phyloP scores from a whole-genome alignment of 192 early-diverging fungal genomes.

The Coemansia sp. region DNA sequence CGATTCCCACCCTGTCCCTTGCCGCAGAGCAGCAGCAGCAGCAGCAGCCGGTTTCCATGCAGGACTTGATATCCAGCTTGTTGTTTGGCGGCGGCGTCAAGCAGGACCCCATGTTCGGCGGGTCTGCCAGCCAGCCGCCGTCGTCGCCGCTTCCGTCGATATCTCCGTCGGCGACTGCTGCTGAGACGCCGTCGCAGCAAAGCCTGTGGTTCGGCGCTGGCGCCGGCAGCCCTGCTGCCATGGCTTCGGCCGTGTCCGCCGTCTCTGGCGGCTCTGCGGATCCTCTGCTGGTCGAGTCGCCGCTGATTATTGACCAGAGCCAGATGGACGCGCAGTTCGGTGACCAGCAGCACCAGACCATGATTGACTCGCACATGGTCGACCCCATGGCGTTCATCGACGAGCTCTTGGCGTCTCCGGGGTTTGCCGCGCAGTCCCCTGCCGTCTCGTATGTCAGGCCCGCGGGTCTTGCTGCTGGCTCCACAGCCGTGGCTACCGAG shows the following conservation, averaged over 20 bases:
- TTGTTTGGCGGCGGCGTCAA: conserved; percentile 36
- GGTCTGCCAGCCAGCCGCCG: conserved; percentile 27
- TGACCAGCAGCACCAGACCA: conserved; percentile 10
- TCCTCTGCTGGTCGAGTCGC: conserved; percentile 33
- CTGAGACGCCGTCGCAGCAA: background rate
- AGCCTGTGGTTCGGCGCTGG: too few relatives aligned
- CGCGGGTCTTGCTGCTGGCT: too few relatives aligned
- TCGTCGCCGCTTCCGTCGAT: conserved; percentile 26
- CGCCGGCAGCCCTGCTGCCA: too few relatives aligned
- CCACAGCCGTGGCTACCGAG: background rate
- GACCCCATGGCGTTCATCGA: conserved; percentile 48
- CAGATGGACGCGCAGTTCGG: conserved; percentile 26
- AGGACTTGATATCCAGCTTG: conserved; percentile 22
- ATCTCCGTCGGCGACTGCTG: background rate
- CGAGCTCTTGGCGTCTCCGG: conserved; percentile 39
- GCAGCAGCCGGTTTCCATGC: conserved; percentile 13
- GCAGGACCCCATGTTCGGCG: conserved; percentile 46
- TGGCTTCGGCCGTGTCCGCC: too few relatives aligned
- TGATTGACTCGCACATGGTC: conserved; percentile 30
- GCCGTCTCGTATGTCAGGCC: too few relatives aligned
- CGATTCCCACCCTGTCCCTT: too few relatives aligned
- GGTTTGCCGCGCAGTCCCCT: too few relatives aligned
- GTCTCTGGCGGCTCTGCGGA: too few relatives aligned
- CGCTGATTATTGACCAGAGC: conserved; percentile 35
- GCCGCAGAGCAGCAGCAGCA: too few relatives aligned